Base-by-base conservation (phyloP, 2,329 filamentous ascomycete genomes). In the Colletotrichum abscissum region DNA sequence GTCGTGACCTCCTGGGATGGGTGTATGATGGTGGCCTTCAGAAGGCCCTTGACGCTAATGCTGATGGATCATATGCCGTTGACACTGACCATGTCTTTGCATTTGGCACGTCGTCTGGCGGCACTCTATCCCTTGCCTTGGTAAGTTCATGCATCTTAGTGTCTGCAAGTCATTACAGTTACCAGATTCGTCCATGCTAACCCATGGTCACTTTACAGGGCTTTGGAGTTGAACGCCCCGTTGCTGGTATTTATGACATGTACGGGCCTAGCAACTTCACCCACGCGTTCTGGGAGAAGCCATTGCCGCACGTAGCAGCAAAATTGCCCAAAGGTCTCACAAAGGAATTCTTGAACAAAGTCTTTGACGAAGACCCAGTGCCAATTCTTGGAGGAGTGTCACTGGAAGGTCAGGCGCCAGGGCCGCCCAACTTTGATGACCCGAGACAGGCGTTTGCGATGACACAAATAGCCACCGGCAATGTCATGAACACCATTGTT, bases 191-290 rank as follows among this genome's bases (percentile, higher is more conserved):
- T 5, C 19, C 22, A 33, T 35, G 35, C 63, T 72, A 26, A 72
- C 63, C 14, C 8, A 12, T 5, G 5, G 30, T 35, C 11, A 11
- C 6, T 19, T 16, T 22, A 5, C 52, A 84, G 82, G 84, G 82
- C 12, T 86, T 82, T 72, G 79, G 78, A 26, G 79, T 82, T 4
- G 78, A 79, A 14, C 81, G 78, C 11, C 79, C 80, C 1, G 80
- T 81, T 1, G 78, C 78, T 3, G 84, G 83, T 24, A 85, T 86
- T 60, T 80, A 82, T 58, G 79, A 82, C 71, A 79, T 86, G 76
- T 85, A 86, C 75, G 83, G 83, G n/a, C 80, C 84, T 1, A 82
- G 81, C 30, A 78, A 82, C 76, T 85, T 86, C 73, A 74, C 78
- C 0, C 72, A 84, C 56, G 75, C 80, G 0, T 82, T 82, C 75